phyloP scores from a whole-genome alignment of 495 filamentous ascomycete genomes.

The Bryoglossum gracile region DNA sequence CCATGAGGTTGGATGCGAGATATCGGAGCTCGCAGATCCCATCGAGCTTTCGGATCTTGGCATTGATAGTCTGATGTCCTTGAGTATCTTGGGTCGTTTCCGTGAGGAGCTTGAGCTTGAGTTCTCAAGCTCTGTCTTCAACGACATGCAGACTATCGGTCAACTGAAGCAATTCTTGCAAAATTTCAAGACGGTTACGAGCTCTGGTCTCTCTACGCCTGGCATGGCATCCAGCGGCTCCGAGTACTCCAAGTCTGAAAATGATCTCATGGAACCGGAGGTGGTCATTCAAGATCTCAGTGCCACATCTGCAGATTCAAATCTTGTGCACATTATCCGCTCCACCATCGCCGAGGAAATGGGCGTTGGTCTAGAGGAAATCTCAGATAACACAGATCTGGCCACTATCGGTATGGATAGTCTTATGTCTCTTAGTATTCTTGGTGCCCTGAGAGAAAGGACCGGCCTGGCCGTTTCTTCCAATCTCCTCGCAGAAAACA shows the following conservation, averaged over 20 bases:
- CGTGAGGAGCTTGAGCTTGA: conserved; percentile 51
- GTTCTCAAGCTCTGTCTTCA: conserved; percentile 49
- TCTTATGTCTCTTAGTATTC: conserved; percentile 49
- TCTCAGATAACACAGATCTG: conserved; percentile 44
- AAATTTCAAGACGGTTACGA: conserved; percentile 35
- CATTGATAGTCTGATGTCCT: conserved; percentile 53
- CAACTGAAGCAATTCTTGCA: conserved; percentile 32
- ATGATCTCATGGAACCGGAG: conserved; percentile 27
- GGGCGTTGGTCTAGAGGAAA: conserved; percentile 56
- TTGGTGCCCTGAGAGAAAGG: conserved; percentile 52
- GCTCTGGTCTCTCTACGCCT: no score
- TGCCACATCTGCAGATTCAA: conserved; percentile 1
- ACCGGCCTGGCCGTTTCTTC: conserved; percentile 40
- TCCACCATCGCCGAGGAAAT: conserved; percentile 55
- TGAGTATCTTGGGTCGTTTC: conserved; percentile 46
- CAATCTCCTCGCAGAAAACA: conserved; percentile 36
- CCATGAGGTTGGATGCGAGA: conserved; percentile 54
- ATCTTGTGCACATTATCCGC: conserved; percentile 22
- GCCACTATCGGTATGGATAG: conserved; percentile 54
- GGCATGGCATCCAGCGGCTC: no score
- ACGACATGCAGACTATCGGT: conserved; percentile 43
- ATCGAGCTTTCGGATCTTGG: conserved; percentile 49
- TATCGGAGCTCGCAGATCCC: conserved; percentile 51
- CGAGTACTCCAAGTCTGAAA: conserved; percentile 45
- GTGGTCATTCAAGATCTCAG: conserved; percentile 12